Percentiles rank a stretch among this genome's conserved stretches.
These are phyloP conservation scores for Pleurotus platypus DNA, from an alignment of 768 basidiomycete genomes.

Conservation along the genomic window DNA sequence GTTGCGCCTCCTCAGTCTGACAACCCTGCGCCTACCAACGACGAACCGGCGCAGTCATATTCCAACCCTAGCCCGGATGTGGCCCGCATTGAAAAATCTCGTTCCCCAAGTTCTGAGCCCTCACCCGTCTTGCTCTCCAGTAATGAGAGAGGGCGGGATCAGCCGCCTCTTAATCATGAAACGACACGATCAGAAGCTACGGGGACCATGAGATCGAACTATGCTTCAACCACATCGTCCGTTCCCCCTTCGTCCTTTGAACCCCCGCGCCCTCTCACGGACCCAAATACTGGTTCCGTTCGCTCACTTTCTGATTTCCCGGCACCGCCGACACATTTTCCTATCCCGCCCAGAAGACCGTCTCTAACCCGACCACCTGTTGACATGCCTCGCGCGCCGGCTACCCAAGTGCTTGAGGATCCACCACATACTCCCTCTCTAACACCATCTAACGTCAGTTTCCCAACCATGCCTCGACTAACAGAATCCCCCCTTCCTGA, in stretches of 20 bases:
- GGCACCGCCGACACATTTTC: slow-evolving; percentile 67
- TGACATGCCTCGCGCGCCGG: background rate
- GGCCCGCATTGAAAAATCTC: background rate
- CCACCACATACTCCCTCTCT: slow-evolving; percentile 14
- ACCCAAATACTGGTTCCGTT: slow-evolving; percentile 49
- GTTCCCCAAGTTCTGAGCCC: background rate
- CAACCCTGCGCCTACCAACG: background rate
- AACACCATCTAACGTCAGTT: slow-evolving; percentile 20
- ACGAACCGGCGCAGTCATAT: background rate
- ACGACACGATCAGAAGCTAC: slow-evolving; percentile 1
- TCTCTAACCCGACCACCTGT: slow-evolving; percentile 17
- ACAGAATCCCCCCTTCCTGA: slow-evolving; percentile 22
- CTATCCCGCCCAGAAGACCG: slow-evolving; percentile 45
- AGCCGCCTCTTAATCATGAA: background rate
- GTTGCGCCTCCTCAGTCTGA: slow-evolving; percentile 13
- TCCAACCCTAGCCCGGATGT: background rate
- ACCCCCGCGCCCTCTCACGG: slow-evolving; percentile 31
- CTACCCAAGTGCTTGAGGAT: slow-evolving; percentile 13
- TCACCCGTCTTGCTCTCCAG: background rate
- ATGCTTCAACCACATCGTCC: slow-evolving; percentile 22
- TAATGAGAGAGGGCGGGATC: background rate
- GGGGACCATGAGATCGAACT: slow-evolving; percentile 5
- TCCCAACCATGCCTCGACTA: slow-evolving; percentile 16
- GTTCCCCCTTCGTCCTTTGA: slow-evolving; percentile 32
- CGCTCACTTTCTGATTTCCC: slow-evolving; percentile 74